A percentile compares a stretch with the other conserved stretches of the same genome.
These are phyloP conservation scores for Suhomyces pyralidae DNA, from an alignment of 805 yeast genomes.

Conservation along the genomic window DNA sequence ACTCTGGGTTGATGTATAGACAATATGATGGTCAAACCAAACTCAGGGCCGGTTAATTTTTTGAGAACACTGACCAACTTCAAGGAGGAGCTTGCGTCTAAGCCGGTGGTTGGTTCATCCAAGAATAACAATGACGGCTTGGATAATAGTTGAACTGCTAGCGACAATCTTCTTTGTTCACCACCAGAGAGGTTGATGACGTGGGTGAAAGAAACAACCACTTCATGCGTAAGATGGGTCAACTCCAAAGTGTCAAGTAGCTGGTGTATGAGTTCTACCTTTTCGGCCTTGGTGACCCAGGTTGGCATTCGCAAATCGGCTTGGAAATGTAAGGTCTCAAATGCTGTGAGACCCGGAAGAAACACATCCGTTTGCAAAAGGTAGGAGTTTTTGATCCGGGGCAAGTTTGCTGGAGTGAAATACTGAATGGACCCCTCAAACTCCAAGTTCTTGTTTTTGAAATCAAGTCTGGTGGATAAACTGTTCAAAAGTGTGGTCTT, in stretches of 20 bases:
- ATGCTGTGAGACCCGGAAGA: constrained; percentile 22
- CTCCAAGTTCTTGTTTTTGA: constrained; percentile 11
- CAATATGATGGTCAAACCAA: constrained; percentile 22
- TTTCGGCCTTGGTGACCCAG: constrained; percentile 10
- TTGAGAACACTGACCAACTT: constrained; percentile 20
- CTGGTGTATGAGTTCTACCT: constrained; percentile 13
- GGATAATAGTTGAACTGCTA: constrained; percentile 24
- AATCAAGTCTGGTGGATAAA: constrained; percentile 19
- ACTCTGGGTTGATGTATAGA: constrained; percentile 27
- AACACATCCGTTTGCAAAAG: constrained; percentile 22
- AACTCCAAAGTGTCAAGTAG: constrained; percentile 20
- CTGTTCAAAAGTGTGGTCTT: constrained; percentile 26
- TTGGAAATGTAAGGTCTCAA: constrained; percentile 21
- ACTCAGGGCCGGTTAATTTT: constrained; percentile 20
- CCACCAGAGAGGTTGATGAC: constrained; percentile 23
- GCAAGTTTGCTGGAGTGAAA: not conserved
- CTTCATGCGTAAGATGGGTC: constrained; percentile 13
- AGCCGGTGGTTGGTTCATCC: constrained; percentile 29
- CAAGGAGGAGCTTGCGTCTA: constrained; percentile 25
- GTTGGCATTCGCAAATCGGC: constrained; percentile 23
- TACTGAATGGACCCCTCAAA: constrained; percentile 20
- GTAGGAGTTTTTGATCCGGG: constrained; percentile 19
- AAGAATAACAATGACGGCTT: constrained; percentile 22
- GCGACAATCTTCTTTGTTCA: constrained; percentile 23
- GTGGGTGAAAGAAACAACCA: constrained; percentile 18